Evolutionary conservation across 805 yeast species (phyloP), one percentile per base, ranked within the genome.

Genomic region (Danielia reshetovae): DNA sequence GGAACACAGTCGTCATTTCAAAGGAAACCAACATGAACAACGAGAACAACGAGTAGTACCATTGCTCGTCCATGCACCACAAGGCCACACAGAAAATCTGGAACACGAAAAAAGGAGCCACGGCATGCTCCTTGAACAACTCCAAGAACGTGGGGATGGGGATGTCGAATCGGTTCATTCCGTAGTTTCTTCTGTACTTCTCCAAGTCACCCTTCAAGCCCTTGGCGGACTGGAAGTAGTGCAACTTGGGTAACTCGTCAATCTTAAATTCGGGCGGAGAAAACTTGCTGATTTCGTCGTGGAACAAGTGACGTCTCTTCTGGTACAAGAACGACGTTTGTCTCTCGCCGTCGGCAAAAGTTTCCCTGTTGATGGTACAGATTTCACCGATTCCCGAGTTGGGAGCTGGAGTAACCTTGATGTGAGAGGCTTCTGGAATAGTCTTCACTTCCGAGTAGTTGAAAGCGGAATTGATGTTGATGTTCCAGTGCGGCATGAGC

Each of bases 51-150:
- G 97, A 87, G 56, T 84, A 84, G 62, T 89, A 89, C 97, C 97
- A 93, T 68, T 85, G 82, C 49, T 90, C 97, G 63, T 93, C 97
- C 77, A 93, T 76, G 54, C 86, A 75, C 97, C 97, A 93, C 43
- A 93, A 70, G 4, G 90, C 95, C 39, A 90, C 94, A 56, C 97
- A 89, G 59, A 93, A 93, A 38, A 93, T 72, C 68, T 93, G 98
- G 70, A 93, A 93, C 17, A 93, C 96, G 51, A 93, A 93, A 59
- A 93, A 86, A 9, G 98, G 98, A 10, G 98, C 97, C 25, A 93
- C 89, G 8, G 97, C 97, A 58, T 93, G 98, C 62, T 93, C 97
- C 55, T 86, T 82, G 70, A 93, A 93, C 51, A 93, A 70, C 60
- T 90, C 97, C 37, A 74, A 44, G 51, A 93, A 90, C 0, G 96